phyloP scores from a whole-genome alignment of 352 stramenopile genomes.

The Phytophthora cryptogea region DNA sequence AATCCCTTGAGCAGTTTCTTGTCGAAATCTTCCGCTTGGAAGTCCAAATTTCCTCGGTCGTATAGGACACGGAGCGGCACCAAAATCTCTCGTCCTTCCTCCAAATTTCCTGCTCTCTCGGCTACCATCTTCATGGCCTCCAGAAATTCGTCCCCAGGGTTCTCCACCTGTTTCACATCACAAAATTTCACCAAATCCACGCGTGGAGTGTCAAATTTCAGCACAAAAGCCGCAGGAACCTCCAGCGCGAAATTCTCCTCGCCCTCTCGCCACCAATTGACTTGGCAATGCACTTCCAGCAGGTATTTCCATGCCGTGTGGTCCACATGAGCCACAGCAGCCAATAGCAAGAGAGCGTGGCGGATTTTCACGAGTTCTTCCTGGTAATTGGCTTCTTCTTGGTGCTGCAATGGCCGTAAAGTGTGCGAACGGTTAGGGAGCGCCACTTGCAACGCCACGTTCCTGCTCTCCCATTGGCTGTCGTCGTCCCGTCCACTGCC shows the following conservation, averaged over 20 bases:
- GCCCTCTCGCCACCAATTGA: slow-evolving; percentile 27
- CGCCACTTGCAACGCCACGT: slow-evolving; percentile 10
- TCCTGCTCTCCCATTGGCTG: slow-evolving; percentile 3
- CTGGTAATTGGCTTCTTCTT: slow-evolving; percentile 9
- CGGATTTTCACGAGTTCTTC: slow-evolving; percentile 5
- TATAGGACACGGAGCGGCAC: slow-evolving; percentile 10
- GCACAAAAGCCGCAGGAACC: slow-evolving; percentile 20
- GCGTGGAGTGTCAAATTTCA: slow-evolving; percentile 6
- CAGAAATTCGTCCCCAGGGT: slow-evolving; percentile 1
- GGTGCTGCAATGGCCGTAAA: background rate
- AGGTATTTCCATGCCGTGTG: slow-evolving; percentile 31
- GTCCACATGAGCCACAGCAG: slow-evolving; percentile 16
- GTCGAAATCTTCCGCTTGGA: background rate
- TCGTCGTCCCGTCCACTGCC: background rate
- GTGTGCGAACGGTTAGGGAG: slow-evolving; percentile 5
- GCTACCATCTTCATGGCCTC: slow-evolving; percentile 16
- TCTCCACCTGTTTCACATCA: background rate
- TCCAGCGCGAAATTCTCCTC: slow-evolving; percentile 26
- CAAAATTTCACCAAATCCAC: slow-evolving; percentile 11
- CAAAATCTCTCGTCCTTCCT: slow-evolving; percentile 3
- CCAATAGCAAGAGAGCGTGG: background rate
- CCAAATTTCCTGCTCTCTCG: background rate
- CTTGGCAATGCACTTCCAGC: slow-evolving; percentile 26
- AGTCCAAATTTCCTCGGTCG: background rate
- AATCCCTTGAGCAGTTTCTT: slow-evolving; percentile 15